Base-by-base conservation (phyloP, 768 basidiomycete species). In the Lactarius tabidus region DNA sequence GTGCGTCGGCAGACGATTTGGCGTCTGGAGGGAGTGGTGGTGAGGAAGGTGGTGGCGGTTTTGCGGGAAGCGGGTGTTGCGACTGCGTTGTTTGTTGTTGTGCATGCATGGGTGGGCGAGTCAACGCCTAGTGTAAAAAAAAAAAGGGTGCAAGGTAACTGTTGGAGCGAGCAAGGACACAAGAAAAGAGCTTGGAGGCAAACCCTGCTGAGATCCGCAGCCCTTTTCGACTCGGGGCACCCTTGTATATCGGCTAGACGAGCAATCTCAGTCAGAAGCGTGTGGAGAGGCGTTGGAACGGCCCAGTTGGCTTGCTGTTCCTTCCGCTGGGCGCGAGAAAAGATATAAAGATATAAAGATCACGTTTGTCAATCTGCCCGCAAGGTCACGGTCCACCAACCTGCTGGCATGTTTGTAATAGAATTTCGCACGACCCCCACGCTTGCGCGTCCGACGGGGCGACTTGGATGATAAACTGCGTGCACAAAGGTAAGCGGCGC, bases 341-440 rank as follows among this genome's bases (percentile, higher is more conserved):
- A 18, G 23, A 55, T 54, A 45, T 29, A 41, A n/a, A 58, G 51
- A 54, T 39, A 67, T 36, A 52, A 59, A 51, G 38, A 59, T 61
- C 33, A 60, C 51, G 38, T 62, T 29, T 58, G 43, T 59, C 29
- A 65, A 36, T 48, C 55, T 55, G 52, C 59, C 61, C 33, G 10
- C 26, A 63, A 59, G 55, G 57, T 33, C 63, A 66, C 33, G 56
- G 60, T 26, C 57, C 45, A 66, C 71, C 63, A 70, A 84, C 83
- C 43, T 72, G 73, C 64, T 73, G 63, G 72, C 83, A 79, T 56
- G 78, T 77, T 69, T 78, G 76, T 62, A 88, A 70, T 43, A 88
- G 67, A 28, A 76, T 69, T 38, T 71, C 70, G 65, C 79, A 82
- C 20, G 80, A 78, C 5, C 71, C 72, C 68, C 77, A 75, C 15